Evolutionary conservation across 768 basidiomycete genomes (phyloP), one percentile per base, ranked within the genome.

Genomic region (Suillus bovinus): DNA sequence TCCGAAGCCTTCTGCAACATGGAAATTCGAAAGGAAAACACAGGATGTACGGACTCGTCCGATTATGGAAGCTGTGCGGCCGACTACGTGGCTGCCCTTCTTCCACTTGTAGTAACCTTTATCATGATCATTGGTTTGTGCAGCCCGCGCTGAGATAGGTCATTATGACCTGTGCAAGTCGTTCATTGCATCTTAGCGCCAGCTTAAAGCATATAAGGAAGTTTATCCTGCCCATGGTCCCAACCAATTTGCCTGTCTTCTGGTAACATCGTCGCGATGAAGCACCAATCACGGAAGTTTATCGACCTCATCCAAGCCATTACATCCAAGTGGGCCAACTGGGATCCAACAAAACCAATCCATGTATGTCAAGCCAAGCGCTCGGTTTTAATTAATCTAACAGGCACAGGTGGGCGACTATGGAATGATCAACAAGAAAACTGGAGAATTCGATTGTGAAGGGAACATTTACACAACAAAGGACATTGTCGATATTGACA

Each of bases 311-410:
- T 78, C 49, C 69, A 34, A 0, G 47, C 61, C 0, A 64, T 52
- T 5, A 71, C 75, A 29, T 73, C 76, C 5, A 78, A 77, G 63
- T 79, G 76, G 77, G 76, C 66, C 53, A 78, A 72, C 64, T 79
- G 75, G 76, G 75, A 78, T 22, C 78, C 77, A 0, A 72, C 74
- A 49, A 68, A 66, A 50, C 11, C 11, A 6, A 46, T 46, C 6
- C 66, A 68, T 7, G 77, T 77, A 16, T 55, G 69, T 67, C 11
- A 8, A 38, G 5, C 17, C 9, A 16, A n/a, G 8, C 10, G 16
- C 16, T 46, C 10, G 20, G n/a, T 58, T 8, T 29, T 13, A 33
- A 13, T 38, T 50, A 31, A 58, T 53, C 38, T 36, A 47, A 59
- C 52, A 33, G 10, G 5, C 17, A n/a, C 54, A 72, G 71, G 71